Conservation (phyloP, 495 filamentous ascomycete genomes). For the Paragyromitra xinjiangensis region DNA sequence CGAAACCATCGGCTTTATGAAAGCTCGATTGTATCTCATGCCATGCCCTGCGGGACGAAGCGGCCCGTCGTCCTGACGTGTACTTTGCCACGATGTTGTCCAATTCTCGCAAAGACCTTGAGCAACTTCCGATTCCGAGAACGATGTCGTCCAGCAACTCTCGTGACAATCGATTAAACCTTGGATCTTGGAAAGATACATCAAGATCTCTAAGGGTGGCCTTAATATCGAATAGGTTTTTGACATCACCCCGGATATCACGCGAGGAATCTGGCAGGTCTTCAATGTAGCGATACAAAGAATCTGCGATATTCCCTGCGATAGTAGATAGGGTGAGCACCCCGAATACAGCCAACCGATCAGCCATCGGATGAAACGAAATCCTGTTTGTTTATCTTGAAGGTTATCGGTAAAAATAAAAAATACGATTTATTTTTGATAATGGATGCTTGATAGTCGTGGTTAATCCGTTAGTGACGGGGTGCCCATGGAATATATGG, state of each 20-base stretch:
- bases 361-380: conserved; percentile 52
- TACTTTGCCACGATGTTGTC: conserved; percentile 59
- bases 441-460: conserved; percentile 31
- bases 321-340: conserved; percentile 48
- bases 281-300: conserved; percentile 48
- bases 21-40: conserved; percentile 63
- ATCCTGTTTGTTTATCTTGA: conserved; percentile 48
- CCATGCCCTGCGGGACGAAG: conserved; percentile 66
- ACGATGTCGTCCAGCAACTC: conserved; percentile 57
- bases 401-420: conserved; percentile 27
- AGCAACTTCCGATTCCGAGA: conserved; percentile 63
- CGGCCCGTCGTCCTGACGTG: conserved; percentile 57
- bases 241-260: conserved; percentile 51
- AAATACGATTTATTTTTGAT: conserved; percentile 31
- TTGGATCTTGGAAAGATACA: conserved; percentile 45
- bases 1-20: conserved; percentile 63
- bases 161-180: conserved; percentile 55
- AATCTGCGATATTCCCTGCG: conserved; percentile 49
- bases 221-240: conserved; percentile 53
- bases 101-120: conserved; percentile 63
- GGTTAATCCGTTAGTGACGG: conserved; percentile 41
- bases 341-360: conserved; percentile 50
- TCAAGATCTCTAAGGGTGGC: conserved; percentile 50
- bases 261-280: conserved; percentile 54
- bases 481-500: conserved; percentile 41